A percentile compares a stretch with the other conserved stretches of the same genome.
These are phyloP conservation scores for Rhodosporidiobolus sp. DNA, from an alignment of 768 basidiomycete genomes.

Conservation along the genomic window DNA sequence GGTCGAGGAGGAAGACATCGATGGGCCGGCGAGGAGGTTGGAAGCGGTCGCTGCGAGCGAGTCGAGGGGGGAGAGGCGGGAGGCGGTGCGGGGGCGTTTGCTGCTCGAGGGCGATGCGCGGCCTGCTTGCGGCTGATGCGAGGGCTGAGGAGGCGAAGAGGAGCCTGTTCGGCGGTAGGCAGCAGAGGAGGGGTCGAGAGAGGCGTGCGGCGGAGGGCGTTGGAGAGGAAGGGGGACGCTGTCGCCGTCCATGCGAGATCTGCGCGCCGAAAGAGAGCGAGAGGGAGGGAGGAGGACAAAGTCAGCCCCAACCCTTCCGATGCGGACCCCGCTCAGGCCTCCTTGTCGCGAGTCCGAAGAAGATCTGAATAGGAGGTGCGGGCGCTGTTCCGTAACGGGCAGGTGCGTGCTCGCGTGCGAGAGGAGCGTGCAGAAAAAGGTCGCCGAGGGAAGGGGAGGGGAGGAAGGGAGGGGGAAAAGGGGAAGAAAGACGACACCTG, in stretches of 20 bases:
- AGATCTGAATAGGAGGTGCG: neutral
- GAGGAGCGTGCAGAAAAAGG: neutral
- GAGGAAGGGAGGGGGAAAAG: neutral
- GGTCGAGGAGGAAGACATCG: neutral
- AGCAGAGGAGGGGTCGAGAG: neutral
- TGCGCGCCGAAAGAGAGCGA: too few relatives aligned
- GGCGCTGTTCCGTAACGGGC: neutral
- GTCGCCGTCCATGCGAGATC: neutral
- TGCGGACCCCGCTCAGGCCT: neutral
- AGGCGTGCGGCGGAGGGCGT: neutral
- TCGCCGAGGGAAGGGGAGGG: neutral
- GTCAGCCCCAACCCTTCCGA: neutral
- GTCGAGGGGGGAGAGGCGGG: neutral
- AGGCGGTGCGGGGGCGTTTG: constrained; percentile 20
- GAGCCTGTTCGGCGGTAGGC: neutral
- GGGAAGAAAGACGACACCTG: neutral
- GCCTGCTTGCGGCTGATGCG: neutral
- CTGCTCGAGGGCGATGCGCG: neutral
- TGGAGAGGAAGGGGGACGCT: neutral
- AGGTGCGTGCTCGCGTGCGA: neutral
- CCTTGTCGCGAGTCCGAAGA: neutral
- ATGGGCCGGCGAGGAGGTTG: constrained; percentile 2
- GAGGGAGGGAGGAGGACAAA: neutral
- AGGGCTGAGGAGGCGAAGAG: neutral
- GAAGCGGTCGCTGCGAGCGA: constrained; percentile 23